Evolutionary conservation across 1,284 basidiomycete species (phyloP).

Genomic region (Cystobasidium sp.): DNA sequence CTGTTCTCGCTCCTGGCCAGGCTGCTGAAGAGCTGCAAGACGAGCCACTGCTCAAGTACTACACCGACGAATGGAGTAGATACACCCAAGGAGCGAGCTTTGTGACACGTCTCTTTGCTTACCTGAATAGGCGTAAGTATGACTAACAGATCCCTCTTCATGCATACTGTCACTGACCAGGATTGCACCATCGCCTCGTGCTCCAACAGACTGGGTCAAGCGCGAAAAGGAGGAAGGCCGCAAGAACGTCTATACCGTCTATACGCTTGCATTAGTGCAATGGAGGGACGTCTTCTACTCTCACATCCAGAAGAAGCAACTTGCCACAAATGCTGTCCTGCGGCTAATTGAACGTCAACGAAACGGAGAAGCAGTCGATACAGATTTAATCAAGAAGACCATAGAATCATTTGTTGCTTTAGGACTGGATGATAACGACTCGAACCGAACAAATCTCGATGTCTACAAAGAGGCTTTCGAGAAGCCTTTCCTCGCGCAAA

Average conservation of each 20-base stretch:
- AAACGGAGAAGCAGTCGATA: constrained; percentile 92
- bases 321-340: constrained; percentile 85
- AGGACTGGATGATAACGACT: constrained; percentile 87
- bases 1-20: constrained; percentile 58
- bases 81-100: constrained; percentile 97
- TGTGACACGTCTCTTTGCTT: constrained; percentile 92
- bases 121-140: constrained; percentile 77
- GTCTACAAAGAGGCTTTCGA: constrained; percentile 95
- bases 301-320: constrained; percentile 75
- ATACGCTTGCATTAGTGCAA: constrained; percentile 95
- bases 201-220: constrained; percentile 81
- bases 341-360: constrained; percentile 89
- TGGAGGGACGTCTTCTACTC: constrained; percentile 94
- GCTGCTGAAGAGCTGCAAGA: constrained; percentile 80
- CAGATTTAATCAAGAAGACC: constrained; percentile 90
- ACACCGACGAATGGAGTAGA: constrained; percentile 90
- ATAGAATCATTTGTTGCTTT: constrained; percentile 96
- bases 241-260: constrained; percentile 92
- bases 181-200: background rate
- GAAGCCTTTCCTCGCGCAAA: constrained; percentile 81
- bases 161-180: background rate
- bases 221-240: constrained; percentile 96
- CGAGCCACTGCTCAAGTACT: constrained; percentile 85
- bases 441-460: constrained; percentile 89
- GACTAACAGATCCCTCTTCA: background rate